Conservation (phyloP, 2,329 filamentous ascomycete genomes). For the Sporothrix euskadiensis region DNA sequence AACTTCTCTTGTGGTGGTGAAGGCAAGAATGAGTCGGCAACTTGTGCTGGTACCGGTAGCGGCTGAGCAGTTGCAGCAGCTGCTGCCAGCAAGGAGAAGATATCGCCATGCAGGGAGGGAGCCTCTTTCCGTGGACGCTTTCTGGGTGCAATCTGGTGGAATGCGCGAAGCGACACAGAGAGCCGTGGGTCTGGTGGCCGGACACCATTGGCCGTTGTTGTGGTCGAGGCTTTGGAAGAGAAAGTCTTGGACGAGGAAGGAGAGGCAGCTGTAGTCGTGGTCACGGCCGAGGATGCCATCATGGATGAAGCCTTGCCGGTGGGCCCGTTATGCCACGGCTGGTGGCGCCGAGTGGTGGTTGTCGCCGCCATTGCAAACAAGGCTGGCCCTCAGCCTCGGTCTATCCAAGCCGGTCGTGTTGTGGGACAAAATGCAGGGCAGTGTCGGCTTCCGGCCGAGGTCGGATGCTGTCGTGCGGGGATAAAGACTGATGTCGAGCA, state of each 20-base stretch:
- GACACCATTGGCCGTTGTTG: not conserved
- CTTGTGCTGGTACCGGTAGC: not conserved
- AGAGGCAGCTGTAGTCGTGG: not conserved
- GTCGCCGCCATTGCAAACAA: conserved; percentile 9
- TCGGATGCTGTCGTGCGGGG: not conserved
- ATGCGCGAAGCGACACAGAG: conserved; percentile 21
- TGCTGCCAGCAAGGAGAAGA: conserved; percentile 1
- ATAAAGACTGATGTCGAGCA: not conserved
- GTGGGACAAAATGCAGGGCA: not conserved
- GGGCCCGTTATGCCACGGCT: not conserved
- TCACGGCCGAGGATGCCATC: not conserved
- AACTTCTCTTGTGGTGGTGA: not conserved
- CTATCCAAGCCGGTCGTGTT: not conserved
- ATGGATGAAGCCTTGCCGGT: not conserved
- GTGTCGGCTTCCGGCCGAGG: not conserved
- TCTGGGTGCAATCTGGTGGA: conserved; percentile 16
- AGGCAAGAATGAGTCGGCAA: not conserved
- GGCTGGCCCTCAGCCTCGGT: not conserved
- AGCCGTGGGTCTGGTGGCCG: conserved; percentile 22
- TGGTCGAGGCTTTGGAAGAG: not conserved
- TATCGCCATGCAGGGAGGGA: not conserved
- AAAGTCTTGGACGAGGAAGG: not conserved
- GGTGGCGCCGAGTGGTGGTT: conserved; percentile 8
- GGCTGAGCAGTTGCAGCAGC: not conserved
- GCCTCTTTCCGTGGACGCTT: conserved; percentile 16